phyloP scores from a whole-genome alignment of 2,329 filamentous ascomycete species.

The Ophioceras dolichostomum region DNA sequence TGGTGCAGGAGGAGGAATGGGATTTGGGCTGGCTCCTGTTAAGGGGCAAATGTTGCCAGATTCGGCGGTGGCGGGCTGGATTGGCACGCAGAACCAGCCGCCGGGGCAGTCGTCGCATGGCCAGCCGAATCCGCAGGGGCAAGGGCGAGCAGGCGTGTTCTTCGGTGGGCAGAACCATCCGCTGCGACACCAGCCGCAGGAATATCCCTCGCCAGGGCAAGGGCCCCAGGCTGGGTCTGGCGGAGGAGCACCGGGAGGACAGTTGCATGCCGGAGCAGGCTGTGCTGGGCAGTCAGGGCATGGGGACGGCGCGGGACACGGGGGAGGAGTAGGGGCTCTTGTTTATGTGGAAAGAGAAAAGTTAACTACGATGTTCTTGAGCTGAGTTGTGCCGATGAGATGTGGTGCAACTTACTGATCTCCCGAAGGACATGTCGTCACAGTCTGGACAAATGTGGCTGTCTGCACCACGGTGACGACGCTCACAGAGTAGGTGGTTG shows the following conservation, averaged over 20 bases:
- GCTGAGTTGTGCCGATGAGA: no score
- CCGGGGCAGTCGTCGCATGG: constrained; percentile 21
- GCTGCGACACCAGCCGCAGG: constrained; percentile 20
- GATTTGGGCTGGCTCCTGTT: no score
- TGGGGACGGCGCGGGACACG: not conserved
- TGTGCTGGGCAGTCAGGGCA: not conserved
- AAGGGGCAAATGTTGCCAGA: not conserved
- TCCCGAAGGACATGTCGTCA: no score
- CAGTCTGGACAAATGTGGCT: no score
- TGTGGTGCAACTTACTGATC: no score
- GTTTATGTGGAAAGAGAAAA: no score
- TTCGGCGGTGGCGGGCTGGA: not conserved
- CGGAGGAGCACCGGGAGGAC: not conserved
- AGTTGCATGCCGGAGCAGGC: constrained; percentile 1
- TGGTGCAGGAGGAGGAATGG: not conserved
- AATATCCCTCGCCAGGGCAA: constrained; percentile 21
- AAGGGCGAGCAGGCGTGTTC: constrained; percentile 19
- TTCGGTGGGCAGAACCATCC: constrained; percentile 24
- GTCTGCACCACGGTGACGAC: no score
- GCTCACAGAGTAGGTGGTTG: no score
- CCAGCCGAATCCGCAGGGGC: constrained; percentile 23
- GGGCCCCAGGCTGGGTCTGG: constrained; percentile 12
- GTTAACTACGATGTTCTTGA: no score
- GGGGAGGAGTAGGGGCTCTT: not conserved
- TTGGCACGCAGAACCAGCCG: constrained; percentile 23